A percentile compares a stretch with the other conserved stretches of the same genome.
Evolutionary conservation across 176 grass and related monocot species (phyloP).

Genomic region (Pontederia crassipes): DNA sequence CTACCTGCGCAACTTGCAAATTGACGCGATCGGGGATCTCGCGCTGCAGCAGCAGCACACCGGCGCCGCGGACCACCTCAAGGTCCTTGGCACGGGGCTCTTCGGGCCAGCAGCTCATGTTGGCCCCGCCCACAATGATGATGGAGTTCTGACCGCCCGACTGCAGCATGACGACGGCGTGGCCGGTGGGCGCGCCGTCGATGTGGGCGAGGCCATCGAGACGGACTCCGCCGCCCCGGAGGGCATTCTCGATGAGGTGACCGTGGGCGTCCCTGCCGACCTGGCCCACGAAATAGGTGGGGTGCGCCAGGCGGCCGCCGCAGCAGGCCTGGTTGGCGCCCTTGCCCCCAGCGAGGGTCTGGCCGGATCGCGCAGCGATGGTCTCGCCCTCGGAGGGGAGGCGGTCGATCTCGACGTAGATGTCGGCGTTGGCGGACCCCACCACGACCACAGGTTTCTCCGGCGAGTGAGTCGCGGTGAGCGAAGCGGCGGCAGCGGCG

Average conservation of each 20-base stretch:
- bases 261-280: conserved; percentile 84
- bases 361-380: conserved; percentile 34
- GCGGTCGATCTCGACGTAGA: conserved; percentile 87
- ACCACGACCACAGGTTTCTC: conserved; percentile 59
- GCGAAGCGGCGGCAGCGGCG: background rate
- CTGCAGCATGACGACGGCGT: conserved; percentile 95
- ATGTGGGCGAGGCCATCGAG: conserved; percentile 52
- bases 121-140: conserved; percentile 93
- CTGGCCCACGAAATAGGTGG: conserved; percentile 73
- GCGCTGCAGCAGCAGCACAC: conserved; percentile 66
- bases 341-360: conserved; percentile 55
- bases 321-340: conserved; percentile 81
- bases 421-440: conserved; percentile 94
- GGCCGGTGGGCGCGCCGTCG: conserved; percentile 45
- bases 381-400: conserved; percentile 76
- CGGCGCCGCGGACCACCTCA: conserved; percentile 52
- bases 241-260: conserved; percentile 61
- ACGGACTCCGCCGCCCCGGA: conserved; percentile 44
- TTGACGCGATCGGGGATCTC: conserved; percentile 98
- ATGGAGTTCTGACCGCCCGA: conserved; percentile 87
- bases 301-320: conserved; percentile 52
- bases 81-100: conserved; percentile 43
- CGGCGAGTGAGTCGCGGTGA: conserved; percentile 9
- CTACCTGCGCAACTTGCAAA: conserved; percentile 71
- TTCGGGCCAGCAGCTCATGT: conserved; percentile 79